Percentiles rank a stretch among this genome's conserved stretches.
phyloP scores from a whole-genome alignment of 495 filamentous ascomycete species.

The Jackrogersella minutella region DNA sequence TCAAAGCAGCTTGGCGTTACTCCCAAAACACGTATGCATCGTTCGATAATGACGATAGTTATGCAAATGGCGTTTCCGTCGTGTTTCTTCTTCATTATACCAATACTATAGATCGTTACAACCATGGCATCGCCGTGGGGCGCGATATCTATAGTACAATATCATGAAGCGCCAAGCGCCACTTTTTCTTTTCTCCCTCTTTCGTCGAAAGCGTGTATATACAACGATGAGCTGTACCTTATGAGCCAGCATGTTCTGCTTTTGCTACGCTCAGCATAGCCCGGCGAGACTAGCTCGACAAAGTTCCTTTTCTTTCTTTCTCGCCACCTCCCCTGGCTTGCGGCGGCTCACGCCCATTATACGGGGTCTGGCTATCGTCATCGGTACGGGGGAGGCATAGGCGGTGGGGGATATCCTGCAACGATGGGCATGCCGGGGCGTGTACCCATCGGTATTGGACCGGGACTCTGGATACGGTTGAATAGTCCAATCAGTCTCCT shows the following conservation, averaged over 20 bases:
- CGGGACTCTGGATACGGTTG: slow-evolving; percentile 61
- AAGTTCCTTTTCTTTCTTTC: background rate
- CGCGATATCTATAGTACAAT: slow-evolving; percentile 33
- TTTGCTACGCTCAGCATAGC: slow-evolving; percentile 39
- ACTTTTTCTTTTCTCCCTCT: slow-evolving; percentile 11
- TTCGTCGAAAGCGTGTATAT: slow-evolving; percentile 27
- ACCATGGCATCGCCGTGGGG: slow-evolving; percentile 32
- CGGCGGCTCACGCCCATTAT: slow-evolving; percentile 5
- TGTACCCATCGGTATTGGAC: slow-evolving; percentile 37
- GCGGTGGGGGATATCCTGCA: slow-evolving; percentile 45
- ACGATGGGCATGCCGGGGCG: slow-evolving; percentile 34
- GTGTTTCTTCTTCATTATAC: slow-evolving; percentile 41
- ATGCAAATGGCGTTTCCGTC: slow-evolving; percentile 35
- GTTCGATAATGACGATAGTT: slow-evolving; percentile 39
- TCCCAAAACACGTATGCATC: slow-evolving; percentile 28
- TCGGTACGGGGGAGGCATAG: slow-evolving; percentile 35
- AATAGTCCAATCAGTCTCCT: slow-evolving; percentile 81
- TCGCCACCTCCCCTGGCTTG: slow-evolving; percentile 22
- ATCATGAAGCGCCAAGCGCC: slow-evolving; percentile 35
- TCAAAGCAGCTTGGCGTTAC: slow-evolving; percentile 27
- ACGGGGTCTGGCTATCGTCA: slow-evolving; percentile 21
- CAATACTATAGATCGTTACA: slow-evolving; percentile 29
- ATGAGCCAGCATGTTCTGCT: slow-evolving; percentile 9
- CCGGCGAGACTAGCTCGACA: slow-evolving; percentile 32
- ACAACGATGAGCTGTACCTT: slow-evolving; percentile 34